phyloP scores from a whole-genome alignment of 768 basidiomycete genomes.

The Leucocoprinus leucothites region DNA sequence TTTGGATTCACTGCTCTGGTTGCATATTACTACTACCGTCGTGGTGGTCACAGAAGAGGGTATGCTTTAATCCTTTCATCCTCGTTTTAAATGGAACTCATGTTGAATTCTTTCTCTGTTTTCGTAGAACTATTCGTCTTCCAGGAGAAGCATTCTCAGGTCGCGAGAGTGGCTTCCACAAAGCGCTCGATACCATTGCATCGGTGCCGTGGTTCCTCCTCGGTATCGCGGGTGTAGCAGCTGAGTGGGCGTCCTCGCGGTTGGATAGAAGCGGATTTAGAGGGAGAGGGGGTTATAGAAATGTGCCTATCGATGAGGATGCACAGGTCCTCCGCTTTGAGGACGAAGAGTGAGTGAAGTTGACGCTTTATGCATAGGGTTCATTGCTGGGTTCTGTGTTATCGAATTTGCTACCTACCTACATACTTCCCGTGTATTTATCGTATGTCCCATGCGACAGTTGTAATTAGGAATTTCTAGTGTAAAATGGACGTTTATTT shows the following conservation, averaged over 20 bases:
- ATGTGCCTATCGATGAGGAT: conserved; percentile 83
- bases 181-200: conserved; percentile 64
- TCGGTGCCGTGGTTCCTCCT: conserved; percentile 90
- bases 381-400: neutral
- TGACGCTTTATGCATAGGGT: neutral
- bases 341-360: conserved; percentile 47
- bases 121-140: conserved; percentile 67
- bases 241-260: conserved; percentile 56
- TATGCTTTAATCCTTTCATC: conserved; percentile 33
- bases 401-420: neutral
- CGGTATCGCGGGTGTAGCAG: conserved; percentile 72
- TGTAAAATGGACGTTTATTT: neutral
- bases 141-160: conserved; percentile 40
- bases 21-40: conserved; percentile 79
- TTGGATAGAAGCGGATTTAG: conserved; percentile 42
- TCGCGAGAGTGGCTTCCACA: neutral
- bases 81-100: conserved; percentile 13
- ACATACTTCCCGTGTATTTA: neutral
- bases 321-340: conserved; percentile 84
- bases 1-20: conserved; percentile 73
- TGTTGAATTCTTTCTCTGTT: neutral
- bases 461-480: neutral
- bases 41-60: conserved; percentile 74
- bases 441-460: neutral
- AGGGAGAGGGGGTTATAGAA: conserved; percentile 65